These are phyloP conservation scores for Metschnikowia chrysomelidarum DNA, from an alignment of 805 yeast species.

Conservation along the genomic window DNA sequence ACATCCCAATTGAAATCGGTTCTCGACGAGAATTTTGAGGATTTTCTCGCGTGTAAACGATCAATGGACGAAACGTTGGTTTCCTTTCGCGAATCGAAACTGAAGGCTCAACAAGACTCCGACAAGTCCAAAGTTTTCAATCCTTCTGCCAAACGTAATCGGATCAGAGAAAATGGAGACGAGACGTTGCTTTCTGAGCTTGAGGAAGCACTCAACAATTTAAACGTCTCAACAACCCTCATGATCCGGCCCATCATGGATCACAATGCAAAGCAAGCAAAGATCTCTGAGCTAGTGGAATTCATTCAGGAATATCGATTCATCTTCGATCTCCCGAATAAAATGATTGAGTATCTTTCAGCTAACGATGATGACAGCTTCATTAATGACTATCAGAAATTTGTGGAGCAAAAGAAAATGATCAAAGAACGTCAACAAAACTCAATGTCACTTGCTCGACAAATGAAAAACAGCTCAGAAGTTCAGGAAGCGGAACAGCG, in stretches of 20 bases:
- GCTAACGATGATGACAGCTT: slow-evolving; percentile 35
- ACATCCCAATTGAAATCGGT: slow-evolving; percentile 35
- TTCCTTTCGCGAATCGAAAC: slow-evolving; percentile 33
- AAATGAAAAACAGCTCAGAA: slow-evolving; percentile 6
- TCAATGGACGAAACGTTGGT: slow-evolving; percentile 39
- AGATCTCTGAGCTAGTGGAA: slow-evolving; percentile 34
- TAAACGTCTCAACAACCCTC: slow-evolving; percentile 35
- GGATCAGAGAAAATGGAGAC: slow-evolving; percentile 13
- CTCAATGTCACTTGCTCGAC: slow-evolving; percentile 10
- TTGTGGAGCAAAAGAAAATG: slow-evolving; percentile 25
- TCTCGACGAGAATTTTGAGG: slow-evolving; percentile 35
- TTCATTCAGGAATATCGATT: slow-evolving; percentile 31
- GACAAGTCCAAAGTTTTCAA: slow-evolving; percentile 37
- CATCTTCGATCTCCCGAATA: slow-evolving; percentile 38
- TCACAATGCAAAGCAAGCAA: slow-evolving; percentile 34
- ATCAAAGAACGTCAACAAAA: slow-evolving; percentile 16
- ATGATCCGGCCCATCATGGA: slow-evolving; percentile 43
- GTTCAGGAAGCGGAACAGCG: slow-evolving; percentile 24
- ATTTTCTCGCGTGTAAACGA: slow-evolving; percentile 36
- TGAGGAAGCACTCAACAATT: slow-evolving; percentile 39
- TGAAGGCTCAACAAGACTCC: slow-evolving; percentile 33
- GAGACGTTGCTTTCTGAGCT: slow-evolving; percentile 33
- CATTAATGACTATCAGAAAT: slow-evolving; percentile 34
- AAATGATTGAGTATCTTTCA: slow-evolving; percentile 27
- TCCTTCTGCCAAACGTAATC: slow-evolving; percentile 26